Evolutionary conservation across 257 asterid genomes (phyloP).

Genomic region (Plantago major): DNA sequence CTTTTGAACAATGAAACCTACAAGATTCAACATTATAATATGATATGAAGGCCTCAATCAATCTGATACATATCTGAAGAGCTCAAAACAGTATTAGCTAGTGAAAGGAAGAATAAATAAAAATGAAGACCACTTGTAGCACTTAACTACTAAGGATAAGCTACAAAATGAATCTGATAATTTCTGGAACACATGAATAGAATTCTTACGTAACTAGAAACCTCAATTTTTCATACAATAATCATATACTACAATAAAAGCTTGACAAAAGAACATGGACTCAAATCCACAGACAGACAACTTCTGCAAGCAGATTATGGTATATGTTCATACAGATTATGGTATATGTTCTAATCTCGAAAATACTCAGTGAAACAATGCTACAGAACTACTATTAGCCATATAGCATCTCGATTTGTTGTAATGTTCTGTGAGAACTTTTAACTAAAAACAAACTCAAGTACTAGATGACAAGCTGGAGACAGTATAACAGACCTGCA

Average conservation of each 20-base stretch:
- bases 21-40: conserved; percentile 21
- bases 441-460: conserved; percentile 5
- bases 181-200: conserved; percentile 4
- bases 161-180: not conserved
- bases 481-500: conserved; percentile 53
- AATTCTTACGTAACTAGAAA: not conserved
- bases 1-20: conserved; percentile 82
- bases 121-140: not conserved
- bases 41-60: conserved; percentile 6
- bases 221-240: not conserved
- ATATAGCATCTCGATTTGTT: conserved; percentile 10
- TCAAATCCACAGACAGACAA: no score
- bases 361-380: not conserved
- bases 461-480: conserved; percentile 17
- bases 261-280: not conserved
- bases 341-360: not conserved
- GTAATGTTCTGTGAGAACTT: not conserved
- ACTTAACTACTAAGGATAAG: not conserved
- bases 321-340: not conserved
- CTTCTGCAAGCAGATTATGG: no score
- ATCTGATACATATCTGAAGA: not conserved
- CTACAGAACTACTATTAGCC: not conserved
- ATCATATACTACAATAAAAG: not conserved
- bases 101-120: not conserved
- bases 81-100: conserved; percentile 1